phyloP scores from a whole-genome alignment of 2,329 filamentous ascomycete species.

The Sporothrix luriei region DNA sequence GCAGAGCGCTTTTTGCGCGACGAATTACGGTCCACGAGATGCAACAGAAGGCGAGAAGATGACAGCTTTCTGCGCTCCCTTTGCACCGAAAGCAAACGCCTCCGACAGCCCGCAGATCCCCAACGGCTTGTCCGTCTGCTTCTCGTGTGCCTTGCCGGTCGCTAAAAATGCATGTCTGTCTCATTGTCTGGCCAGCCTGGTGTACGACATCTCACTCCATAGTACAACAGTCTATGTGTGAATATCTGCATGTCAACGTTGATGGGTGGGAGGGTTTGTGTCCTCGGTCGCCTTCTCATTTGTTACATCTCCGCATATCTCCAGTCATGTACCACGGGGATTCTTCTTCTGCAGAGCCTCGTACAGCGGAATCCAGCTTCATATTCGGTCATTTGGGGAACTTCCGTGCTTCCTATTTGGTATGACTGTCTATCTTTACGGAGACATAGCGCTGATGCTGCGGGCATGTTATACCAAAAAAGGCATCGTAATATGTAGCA shows the following conservation, averaged over 20 bases:
- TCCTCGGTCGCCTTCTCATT: not conserved
- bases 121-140: constrained; percentile 31
- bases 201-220: not conserved
- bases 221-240: not conserved
- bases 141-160: not conserved
- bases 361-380: not conserved
- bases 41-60: not conserved
- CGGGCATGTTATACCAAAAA: too few relatives aligned
- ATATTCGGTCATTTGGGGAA: constrained; percentile 28
- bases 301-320: not conserved
- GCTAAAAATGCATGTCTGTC: not conserved
- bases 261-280: not conserved
- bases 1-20: not conserved
- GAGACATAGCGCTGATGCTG: not conserved
- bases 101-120: constrained; percentile 30
- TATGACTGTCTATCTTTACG: not conserved
- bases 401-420: constrained; percentile 30
- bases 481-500: not conserved
- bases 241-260: not conserved
- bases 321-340: not conserved
- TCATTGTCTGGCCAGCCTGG: not conserved
- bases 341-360: not conserved
- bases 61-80: not conserved
- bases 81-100: not conserved
- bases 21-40: not conserved